A percentile compares a stretch with the other conserved stretches of the same genome.
phyloP scores from a whole-genome alignment of 2,329 filamentous ascomycete species.

The Trichoderma atroviride region DNA sequence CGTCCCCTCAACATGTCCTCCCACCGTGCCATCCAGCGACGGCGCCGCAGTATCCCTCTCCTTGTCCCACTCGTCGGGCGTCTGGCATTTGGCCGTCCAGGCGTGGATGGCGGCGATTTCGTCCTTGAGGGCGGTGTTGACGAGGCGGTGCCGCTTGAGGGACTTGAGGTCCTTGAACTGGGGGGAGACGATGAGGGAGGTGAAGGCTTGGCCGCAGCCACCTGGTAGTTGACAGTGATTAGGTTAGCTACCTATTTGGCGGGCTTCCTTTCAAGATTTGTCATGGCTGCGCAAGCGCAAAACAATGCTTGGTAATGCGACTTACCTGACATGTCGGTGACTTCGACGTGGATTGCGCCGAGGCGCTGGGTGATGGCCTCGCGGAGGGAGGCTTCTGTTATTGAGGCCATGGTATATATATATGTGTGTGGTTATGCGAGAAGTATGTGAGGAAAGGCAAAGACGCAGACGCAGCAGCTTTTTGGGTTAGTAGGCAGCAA shows the following conservation, averaged over 20 bases:
- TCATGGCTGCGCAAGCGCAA: background rate
- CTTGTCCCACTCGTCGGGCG: constrained; percentile 84
- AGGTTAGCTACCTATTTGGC: background rate
- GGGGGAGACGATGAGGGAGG: constrained; percentile 63
- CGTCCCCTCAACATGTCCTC: constrained; percentile 46
- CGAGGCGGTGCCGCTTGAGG: constrained; percentile 81
- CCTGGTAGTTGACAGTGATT: constrained; percentile 41
- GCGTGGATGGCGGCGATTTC: constrained; percentile 92
- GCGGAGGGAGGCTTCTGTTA: constrained; percentile 74
- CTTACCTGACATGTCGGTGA: constrained; percentile 89
- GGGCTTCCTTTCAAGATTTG: no score
- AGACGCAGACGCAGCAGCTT: constrained; percentile 10
- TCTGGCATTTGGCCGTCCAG: constrained; percentile 93
- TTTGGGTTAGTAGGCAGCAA: background rate
- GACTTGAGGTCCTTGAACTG: constrained; percentile 72
- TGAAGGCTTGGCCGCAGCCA: constrained; percentile 65
- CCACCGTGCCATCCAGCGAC: constrained; percentile 49
- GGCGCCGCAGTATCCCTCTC: constrained; percentile 50
- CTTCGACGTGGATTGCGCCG: constrained; percentile 77
- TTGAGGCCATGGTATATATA: constrained; percentile 52
- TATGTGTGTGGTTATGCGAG: background rate
- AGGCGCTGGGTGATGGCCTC: constrained; percentile 70
- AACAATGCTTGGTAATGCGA: constrained; percentile 18
- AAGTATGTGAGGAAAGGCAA: no score
- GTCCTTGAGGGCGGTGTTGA: constrained; percentile 79